Conservation (phyloP, 306 rosid species). For the Hippophae rhamnoides region DNA sequence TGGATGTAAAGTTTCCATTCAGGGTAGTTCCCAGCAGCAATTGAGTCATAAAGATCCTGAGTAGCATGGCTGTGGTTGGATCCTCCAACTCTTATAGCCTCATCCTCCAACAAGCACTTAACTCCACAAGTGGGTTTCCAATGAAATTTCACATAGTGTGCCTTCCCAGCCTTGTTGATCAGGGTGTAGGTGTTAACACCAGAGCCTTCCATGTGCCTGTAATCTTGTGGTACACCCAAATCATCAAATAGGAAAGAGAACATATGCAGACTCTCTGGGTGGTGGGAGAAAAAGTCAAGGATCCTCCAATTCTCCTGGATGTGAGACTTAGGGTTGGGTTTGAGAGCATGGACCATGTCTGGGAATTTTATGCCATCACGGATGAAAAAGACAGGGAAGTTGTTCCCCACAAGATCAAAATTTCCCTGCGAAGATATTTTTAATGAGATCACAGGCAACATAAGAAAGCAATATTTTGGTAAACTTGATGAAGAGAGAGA, state of each 20-base stretch:
- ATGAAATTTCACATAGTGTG: slow-evolving; percentile 71
- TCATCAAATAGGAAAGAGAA: slow-evolving; percentile 79
- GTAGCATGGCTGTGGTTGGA: slow-evolving; percentile 96
- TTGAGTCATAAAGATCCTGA: slow-evolving; percentile 81
- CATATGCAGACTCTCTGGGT: slow-evolving; percentile 87
- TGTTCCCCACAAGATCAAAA: slow-evolving; percentile 89
- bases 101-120: slow-evolving; percentile 72
- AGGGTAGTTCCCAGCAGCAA: slow-evolving; percentile 90
- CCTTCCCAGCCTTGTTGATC: slow-evolving; percentile 77
- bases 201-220: slow-evolving; percentile 94
- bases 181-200: slow-evolving; percentile 82
- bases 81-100: slow-evolving; percentile 83
- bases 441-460: slow-evolving; percentile 4
- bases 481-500: neutral
- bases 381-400: slow-evolving; percentile 74
- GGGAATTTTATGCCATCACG: slow-evolving; percentile 92
- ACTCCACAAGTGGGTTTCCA: slow-evolving; percentile 83
- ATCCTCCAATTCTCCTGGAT: slow-evolving; percentile 93
- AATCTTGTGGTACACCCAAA: slow-evolving; percentile 77
- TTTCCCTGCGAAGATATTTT: slow-evolving; percentile 53
- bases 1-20: slow-evolving; percentile 94
- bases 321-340: slow-evolving; percentile 89
- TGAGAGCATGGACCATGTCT: slow-evolving; percentile 86
- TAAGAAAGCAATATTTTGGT: neutral
- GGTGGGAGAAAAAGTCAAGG: slow-evolving; percentile 86